Evolutionary conservation across 176 grass and related monocot genomes (phyloP), one percentile per base, ranked within the genome.

Genomic region (Alloteropsis semialata): DNA sequence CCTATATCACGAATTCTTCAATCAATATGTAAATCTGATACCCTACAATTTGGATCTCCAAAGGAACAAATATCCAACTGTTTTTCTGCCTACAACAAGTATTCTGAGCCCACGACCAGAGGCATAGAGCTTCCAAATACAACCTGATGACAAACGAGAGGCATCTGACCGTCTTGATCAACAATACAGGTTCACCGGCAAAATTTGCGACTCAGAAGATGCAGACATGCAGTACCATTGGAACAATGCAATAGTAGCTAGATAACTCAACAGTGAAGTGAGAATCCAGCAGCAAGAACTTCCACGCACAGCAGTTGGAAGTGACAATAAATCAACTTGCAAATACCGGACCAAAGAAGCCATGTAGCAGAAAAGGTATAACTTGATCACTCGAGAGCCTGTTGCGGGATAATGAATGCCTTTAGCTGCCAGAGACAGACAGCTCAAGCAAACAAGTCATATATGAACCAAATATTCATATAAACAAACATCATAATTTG

Each of bases 401-500:
- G 30, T 66, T 51, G 75, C 30, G 9, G 60, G 69, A 68, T 51
- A 8, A 85, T 27, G 42, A 41, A 85, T 54, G 34, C 37, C n/a
- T 65, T 45, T 72, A 76, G 30, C 65, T 72, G 18, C 41, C 65
- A 72, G 16, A 72, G 34, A 63, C 82, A 88, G 41, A 81, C n/a
- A 39, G 54, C 64, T 72, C 72, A 86, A 90, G 78, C 64, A 77
- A 86, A 78, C 37, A 72, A 21, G 64, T 77, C 55, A 82, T 72
- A 69, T 63, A 56, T 62, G 63, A 70, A 51, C 36, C 30, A 65
- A 43, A 41, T 56, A 36, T 69, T 71, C 66, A 72, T 50, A 72
- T 44, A 82, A 56, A 29, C 14, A 70, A 84, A 25, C 65, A 78
- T 38, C 34, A 58, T 46, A 53, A 59, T 19, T 39, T n/a, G 13